A percentile compares a stretch with the other conserved stretches of the same genome.
phyloP scores from a whole-genome alignment of 2,329 filamentous ascomycete species.

The Aspergillus hiratsukae region DNA sequence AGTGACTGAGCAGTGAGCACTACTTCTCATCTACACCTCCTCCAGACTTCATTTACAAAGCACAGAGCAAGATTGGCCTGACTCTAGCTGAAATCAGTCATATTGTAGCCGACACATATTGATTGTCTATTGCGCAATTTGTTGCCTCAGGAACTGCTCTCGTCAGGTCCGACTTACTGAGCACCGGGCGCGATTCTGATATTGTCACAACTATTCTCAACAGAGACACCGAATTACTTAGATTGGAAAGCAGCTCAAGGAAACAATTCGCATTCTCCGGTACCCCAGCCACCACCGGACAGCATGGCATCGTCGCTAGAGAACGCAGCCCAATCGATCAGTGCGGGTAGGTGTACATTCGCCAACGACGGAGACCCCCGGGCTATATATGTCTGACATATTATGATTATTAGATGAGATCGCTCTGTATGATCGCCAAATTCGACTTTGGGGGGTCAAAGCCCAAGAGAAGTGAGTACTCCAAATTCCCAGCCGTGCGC shows the following conservation, averaged over 20 bases:
- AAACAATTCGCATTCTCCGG: neutral
- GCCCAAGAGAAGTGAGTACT: conserved; percentile 69
- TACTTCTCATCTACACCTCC: neutral
- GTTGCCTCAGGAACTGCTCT: no score
- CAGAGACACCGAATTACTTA: neutral
- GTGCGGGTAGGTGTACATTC: conserved; percentile 25
- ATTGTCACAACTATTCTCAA: neutral
- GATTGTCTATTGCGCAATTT: neutral
- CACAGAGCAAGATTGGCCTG: neutral
- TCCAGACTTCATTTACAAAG: neutral
- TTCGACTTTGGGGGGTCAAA: conserved; percentile 93
- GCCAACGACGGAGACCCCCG: neutral
- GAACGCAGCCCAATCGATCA: conserved; percentile 24
- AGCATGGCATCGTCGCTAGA: conserved; percentile 22
- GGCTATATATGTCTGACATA: conserved; percentile 1
- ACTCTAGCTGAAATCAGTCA: neutral
- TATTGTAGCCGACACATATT: neutral
- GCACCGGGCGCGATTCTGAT: neutral
- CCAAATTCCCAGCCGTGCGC: neutral
- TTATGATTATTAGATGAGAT: conserved; percentile 68
- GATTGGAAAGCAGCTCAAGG: neutral
- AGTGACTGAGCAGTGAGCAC: neutral
- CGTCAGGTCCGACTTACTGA: no score
- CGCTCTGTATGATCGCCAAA: conserved; percentile 94
- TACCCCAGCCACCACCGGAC: neutral